phyloP scores from a whole-genome alignment of 176 grass and related monocot genomes.

The Cocos nucifera region DNA sequence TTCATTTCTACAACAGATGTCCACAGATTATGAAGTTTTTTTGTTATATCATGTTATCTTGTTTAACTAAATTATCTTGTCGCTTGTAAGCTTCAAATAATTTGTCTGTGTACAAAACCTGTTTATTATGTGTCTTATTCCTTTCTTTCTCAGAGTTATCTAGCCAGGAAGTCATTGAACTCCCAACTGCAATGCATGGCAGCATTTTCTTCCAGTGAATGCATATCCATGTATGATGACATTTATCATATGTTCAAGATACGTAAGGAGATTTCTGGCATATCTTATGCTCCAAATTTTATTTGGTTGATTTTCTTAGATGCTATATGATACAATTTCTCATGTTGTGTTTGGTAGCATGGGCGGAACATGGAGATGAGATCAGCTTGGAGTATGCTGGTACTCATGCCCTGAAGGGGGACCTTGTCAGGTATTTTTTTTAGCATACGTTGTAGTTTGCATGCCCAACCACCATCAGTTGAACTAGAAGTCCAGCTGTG shows the following conservation, averaged over 20 bases:
- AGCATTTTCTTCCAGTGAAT: constrained; percentile 58
- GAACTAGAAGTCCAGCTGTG: not conserved
- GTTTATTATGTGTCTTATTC: no score
- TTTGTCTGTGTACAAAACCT: no score
- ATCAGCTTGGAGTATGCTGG: constrained; percentile 93
- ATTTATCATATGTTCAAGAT: constrained; percentile 79
- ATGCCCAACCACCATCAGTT: no score
- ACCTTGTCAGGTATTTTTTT: constrained; percentile 69
- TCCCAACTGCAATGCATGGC: constrained; percentile 67
- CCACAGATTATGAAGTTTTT: no score
- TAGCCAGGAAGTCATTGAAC: constrained; percentile 80
- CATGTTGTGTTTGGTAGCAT: constrained; percentile 40
- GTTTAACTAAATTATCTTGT: no score
- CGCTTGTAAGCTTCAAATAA: no score
- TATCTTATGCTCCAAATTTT: constrained; percentile 14
- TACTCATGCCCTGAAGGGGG: constrained; percentile 88
- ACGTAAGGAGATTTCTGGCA: constrained; percentile 31
- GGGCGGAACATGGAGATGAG: constrained; percentile 94
- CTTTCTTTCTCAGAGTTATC: constrained; percentile 56
- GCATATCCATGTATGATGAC: constrained; percentile 46
- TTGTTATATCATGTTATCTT: no score
- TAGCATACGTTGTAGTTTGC: not conserved
- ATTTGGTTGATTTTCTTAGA: constrained; percentile 4
- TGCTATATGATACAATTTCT: not conserved
- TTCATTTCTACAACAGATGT: no score